Evolutionary conservation across 2,329 filamentous ascomycete genomes (phyloP), one percentile per base, ranked within the genome.

Genomic region (Zalaria sp.): DNA sequence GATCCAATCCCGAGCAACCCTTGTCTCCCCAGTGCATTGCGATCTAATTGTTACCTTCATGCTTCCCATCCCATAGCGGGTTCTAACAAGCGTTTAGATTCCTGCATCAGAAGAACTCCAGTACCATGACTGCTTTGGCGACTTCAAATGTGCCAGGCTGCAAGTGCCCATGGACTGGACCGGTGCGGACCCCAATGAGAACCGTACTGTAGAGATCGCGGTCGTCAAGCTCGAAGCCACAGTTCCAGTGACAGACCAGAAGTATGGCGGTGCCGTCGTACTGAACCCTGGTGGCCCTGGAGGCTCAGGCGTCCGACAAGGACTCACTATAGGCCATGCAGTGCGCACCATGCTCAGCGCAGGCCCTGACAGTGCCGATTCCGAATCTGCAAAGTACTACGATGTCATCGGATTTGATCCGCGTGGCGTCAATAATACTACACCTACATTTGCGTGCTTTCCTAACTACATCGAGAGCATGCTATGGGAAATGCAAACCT

Each of bases 81-180:
- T 18, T 18, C 18, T 18, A 18, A 18, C 18, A 18, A 18, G 18
- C 18, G 18, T 18, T 18, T 18, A 42, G 41, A 10, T 35, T 2
- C 10, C 35, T 32, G 35, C 41, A 11, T 31, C 5, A 26, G 32
- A 41, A 34, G 27, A 39, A 5, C 37, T 53, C 5, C 28, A 40
- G 27, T 53, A 48, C 40, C 46, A 50, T 10, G 36, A 39, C 5
- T 72, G 68, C 49, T 68, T 60, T 43, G 58, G 59, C 43, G 61
- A 57, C 4, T 66, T 67, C 44, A 58, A 68, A 48, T 72, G 69
- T 45, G 64, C 68, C n/a, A 59, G 63, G 4, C 53, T 72, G 1
- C 53, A 64, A 35, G 63, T 72, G 0, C 69, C 68, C 0, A 62
- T 72, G 50, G 66, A 61, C 48, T 68, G 66, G 53, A 53, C 58